Evolutionary conservation across 495 filamentous ascomycete species (phyloP).

Genomic region (Talaromyces nanjingensis): DNA sequence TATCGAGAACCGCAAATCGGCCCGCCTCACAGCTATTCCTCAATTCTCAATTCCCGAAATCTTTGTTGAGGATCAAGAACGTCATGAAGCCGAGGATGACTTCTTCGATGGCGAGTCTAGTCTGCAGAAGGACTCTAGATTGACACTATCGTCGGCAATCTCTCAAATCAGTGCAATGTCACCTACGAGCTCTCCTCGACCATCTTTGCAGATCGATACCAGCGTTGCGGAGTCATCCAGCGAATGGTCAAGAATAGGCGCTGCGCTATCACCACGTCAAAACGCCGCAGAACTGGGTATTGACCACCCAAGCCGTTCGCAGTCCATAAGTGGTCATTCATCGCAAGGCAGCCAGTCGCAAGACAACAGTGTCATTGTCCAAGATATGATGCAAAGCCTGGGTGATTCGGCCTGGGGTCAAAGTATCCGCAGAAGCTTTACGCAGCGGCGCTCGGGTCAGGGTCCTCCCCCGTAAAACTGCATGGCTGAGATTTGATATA

Average conservation of each 20-base stretch:
- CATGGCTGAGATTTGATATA: background rate
- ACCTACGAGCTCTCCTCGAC: slow-evolving; percentile 20
- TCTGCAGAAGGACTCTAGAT: slow-evolving; percentile 11
- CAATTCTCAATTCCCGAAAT: slow-evolving; percentile 87
- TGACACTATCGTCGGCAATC: slow-evolving; percentile 9
- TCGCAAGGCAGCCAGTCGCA: slow-evolving; percentile 23
- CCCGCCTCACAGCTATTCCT: slow-evolving; percentile 68
- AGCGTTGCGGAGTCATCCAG: slow-evolving; percentile 31
- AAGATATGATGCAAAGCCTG: slow-evolving; percentile 73
- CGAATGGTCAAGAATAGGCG: slow-evolving; percentile 40
- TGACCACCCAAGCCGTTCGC: background rate
- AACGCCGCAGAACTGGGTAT: background rate
- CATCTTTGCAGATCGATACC: slow-evolving; percentile 31
- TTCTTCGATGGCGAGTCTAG: slow-evolving; percentile 11
- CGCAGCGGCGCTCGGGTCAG: slow-evolving; percentile 53
- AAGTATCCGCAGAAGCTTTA: slow-evolving; percentile 85
- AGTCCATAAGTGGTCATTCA: slow-evolving; percentile 1
- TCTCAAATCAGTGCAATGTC: slow-evolving; percentile 23
- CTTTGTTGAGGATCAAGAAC: slow-evolving; percentile 66
- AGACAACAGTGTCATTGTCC: slow-evolving; percentile 59
- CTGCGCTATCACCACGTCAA: slow-evolving; percentile 33
- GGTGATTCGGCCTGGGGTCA: slow-evolving; percentile 87
- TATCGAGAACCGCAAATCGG: slow-evolving; percentile 58
- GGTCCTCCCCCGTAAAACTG: slow-evolving; percentile 16
- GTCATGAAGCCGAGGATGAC: slow-evolving; percentile 21